Conservation (phyloP, 176 grass and related monocot species). For the Carex myosuroides region DNA sequence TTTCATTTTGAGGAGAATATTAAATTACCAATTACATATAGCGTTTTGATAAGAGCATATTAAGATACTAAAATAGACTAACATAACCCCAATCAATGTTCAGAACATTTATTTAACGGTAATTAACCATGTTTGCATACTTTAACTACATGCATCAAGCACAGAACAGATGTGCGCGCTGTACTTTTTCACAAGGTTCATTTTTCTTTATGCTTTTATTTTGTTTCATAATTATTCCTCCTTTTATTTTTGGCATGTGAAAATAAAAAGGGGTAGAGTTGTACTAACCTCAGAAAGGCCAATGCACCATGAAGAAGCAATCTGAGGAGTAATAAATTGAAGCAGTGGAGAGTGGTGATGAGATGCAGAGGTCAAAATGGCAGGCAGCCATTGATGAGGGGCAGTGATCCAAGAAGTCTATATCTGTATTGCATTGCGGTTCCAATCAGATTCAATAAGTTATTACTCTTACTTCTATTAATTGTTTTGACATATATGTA, state of each 20-base stretch:
- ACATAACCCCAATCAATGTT: no score
- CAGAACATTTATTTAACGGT: no score
- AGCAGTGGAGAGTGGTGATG: constrained; percentile 6
- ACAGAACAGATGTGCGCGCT: background rate
- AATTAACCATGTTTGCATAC: no score
- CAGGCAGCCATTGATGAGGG: constrained; percentile 44
- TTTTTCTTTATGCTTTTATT: background rate
- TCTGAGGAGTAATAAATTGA: constrained; percentile 25
- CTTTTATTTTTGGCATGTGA: background rate
- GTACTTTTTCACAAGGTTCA: background rate
- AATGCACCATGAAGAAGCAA: constrained; percentile 37
- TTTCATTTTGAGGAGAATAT: background rate
- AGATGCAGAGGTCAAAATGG: constrained; percentile 25
- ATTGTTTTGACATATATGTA: background rate
- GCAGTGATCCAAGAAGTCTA: constrained; percentile 32
- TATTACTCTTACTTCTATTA: constrained; percentile 3
- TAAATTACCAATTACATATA: background rate
- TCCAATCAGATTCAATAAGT: background rate
- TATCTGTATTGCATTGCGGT: constrained; percentile 21
- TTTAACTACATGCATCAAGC: background rate
- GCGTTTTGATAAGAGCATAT: background rate
- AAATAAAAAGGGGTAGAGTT: background rate
- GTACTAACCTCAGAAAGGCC: constrained; percentile 33
- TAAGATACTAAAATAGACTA: no score
- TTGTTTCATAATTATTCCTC: background rate